Conservation (phyloP, 2,329 filamentous ascomycete genomes). For the Sodiomyces alkalinus region DNA sequence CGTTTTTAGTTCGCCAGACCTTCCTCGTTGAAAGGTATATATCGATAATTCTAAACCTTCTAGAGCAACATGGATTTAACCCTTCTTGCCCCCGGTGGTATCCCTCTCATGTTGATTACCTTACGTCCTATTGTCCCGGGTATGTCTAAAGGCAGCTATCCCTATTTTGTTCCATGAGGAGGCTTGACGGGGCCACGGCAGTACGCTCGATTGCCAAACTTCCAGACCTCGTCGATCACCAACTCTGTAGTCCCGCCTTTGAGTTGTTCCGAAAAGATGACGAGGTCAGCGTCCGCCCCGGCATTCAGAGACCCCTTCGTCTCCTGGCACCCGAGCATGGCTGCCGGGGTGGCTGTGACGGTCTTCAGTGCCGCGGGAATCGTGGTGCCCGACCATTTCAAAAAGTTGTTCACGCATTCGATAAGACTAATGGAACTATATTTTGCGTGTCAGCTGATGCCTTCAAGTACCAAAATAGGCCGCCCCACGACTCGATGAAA, state of each 20-base stretch:
- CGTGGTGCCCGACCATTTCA: constrained; percentile 54
- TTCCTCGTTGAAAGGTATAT: too few relatives aligned
- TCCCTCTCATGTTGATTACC: too few relatives aligned
- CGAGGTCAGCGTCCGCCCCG: constrained; percentile 54
- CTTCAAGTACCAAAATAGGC: too few relatives aligned
- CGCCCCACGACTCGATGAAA: too few relatives aligned
- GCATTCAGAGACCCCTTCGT: constrained; percentile 50
- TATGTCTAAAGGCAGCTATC: too few relatives aligned
- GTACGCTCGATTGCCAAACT: constrained; percentile 48
- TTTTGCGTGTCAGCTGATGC: constrained; percentile 1
- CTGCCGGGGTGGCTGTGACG: constrained; percentile 63
- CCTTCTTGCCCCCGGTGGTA: too few relatives aligned
- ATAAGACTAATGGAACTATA: constrained; percentile 54
- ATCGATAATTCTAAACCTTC: too few relatives aligned
- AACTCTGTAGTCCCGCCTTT: constrained; percentile 32
- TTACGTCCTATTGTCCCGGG: too few relatives aligned
- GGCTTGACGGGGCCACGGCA: too few relatives aligned
- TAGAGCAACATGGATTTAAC: too few relatives aligned
- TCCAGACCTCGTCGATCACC: constrained; percentile 64
- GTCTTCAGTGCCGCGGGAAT: constrained; percentile 55
- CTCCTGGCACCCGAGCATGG: constrained; percentile 54
- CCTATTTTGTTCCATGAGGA: too few relatives aligned
- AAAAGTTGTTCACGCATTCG: constrained; percentile 71
- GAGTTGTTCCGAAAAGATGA: constrained; percentile 46
- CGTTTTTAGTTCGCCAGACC: too few relatives aligned